A percentile compares a stretch with the other conserved stretches of the same genome.
Conservation (phyloP, 345 rosid genomes). For the Pugionium dolabratum region DNA sequence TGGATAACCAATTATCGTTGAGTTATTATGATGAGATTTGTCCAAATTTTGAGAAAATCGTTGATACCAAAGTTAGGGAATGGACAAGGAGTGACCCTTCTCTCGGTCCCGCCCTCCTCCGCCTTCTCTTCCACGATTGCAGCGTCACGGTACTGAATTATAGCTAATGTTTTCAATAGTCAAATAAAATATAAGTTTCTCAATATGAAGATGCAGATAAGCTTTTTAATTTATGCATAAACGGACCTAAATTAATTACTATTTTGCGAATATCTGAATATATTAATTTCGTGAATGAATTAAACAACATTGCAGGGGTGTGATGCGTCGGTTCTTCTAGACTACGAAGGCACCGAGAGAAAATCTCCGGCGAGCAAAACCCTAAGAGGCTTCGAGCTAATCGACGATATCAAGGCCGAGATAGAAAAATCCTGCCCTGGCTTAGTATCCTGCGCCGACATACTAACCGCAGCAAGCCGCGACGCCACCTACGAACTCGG, state of each 20-base stretch:
- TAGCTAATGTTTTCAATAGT: too few species aligned
- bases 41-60: conserved; percentile 62
- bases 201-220: too few species aligned
- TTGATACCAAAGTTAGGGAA: conserved; percentile 47
- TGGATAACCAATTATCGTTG: conserved; percentile 49
- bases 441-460: conserved; percentile 75
- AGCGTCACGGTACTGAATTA: conserved; percentile 55
- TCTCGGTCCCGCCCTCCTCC: conserved; percentile 61
- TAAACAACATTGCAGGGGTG: conserved; percentile 60
- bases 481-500: conserved; percentile 56
- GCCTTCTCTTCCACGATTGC: conserved; percentile 79
- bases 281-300: neutral
- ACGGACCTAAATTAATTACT: too few species aligned
- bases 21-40: conserved; percentile 49
- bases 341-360: conserved; percentile 70
- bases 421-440: conserved; percentile 61
- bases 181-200: too few species aligned
- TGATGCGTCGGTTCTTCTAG: conserved; percentile 64
- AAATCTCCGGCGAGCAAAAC: conserved; percentile 60
- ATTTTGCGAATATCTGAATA: too few species aligned
- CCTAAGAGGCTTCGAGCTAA: conserved; percentile 68
- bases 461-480: conserved; percentile 56
- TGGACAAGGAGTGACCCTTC: conserved; percentile 58
- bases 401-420: conserved; percentile 66
- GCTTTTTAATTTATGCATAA: too few species aligned